Conservation (phyloP, 257 asterid genomes). For the Plantago elongata region DNA sequence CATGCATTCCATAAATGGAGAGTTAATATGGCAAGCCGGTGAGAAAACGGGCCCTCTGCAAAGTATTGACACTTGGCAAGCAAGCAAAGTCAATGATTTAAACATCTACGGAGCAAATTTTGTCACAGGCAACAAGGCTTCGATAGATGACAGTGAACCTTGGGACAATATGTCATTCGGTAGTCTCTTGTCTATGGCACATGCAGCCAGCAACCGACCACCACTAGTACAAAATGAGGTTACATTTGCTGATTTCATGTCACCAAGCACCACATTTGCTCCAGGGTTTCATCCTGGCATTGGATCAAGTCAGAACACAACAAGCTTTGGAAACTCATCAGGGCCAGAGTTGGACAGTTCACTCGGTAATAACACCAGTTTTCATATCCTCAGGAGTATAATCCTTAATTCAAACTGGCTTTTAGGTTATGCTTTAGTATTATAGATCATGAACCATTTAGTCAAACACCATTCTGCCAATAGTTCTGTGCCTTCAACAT, state of each 20-base stretch:
- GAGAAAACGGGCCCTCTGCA: too few relatives aligned
- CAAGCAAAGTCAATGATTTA: conserved; percentile 18
- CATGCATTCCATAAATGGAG: too few relatives aligned
- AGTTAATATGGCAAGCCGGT: too few relatives aligned
- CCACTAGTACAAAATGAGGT: not conserved
- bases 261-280: not conserved
- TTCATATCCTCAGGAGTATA: conserved; percentile 27
- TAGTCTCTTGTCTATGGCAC: conserved; percentile 39
- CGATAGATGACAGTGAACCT: conserved; percentile 21
- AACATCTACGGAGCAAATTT: conserved; percentile 12
- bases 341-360: conserved; percentile 15
- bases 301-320: not conserved
- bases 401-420: conserved; percentile 1
- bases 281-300: not conserved
- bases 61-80: conserved; percentile 20
- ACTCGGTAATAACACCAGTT: conserved; percentile 18
- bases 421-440: not conserved
- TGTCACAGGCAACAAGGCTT: conserved; percentile 12
- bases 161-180: conserved; percentile 34
- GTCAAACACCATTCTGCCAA: too few relatives aligned
- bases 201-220: conserved; percentile 12
- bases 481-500: too few relatives aligned
- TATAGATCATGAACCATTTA: too few relatives aligned
- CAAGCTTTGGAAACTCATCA: conserved; percentile 23
- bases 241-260: not conserved